Evolutionary conservation across 768 basidiomycete species (phyloP).

Genomic region (Pleurotus djamor): DNA sequence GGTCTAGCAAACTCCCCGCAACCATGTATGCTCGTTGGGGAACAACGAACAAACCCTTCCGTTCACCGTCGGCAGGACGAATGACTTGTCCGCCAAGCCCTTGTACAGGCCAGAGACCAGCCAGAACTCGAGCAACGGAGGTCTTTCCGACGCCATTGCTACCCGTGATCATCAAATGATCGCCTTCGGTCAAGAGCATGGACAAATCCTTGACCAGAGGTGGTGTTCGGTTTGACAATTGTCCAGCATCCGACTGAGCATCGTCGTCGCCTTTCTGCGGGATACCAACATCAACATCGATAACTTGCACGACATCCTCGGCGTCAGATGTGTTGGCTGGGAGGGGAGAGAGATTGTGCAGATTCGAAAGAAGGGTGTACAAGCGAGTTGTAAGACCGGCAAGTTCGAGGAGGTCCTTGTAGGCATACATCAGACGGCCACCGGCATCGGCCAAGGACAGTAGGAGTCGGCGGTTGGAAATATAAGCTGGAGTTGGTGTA

Average conservation of each 20-base stretch:
- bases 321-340: conserved; percentile 32
- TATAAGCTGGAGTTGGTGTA: conserved; percentile 53
- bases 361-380: conserved; percentile 82
- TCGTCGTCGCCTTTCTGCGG: conserved; percentile 28
- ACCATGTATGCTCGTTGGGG: conserved; percentile 96
- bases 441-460: conserved; percentile 97
- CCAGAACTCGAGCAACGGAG: conserved; percentile 83
- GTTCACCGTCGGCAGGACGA: conserved; percentile 33
- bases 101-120: conserved; percentile 81
- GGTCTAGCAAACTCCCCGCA: conserved; percentile 82
- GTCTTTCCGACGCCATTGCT: conserved; percentile 94
- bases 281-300: conserved; percentile 69
- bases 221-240: conserved; percentile 22
- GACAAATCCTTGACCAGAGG: conserved; percentile 73
- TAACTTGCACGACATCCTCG: conserved; percentile 54
- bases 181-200: conserved; percentile 61
- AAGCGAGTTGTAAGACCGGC: conserved; percentile 90
- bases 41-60: conserved; percentile 73
- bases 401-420: conserved; percentile 94
- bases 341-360: conserved; percentile 69
- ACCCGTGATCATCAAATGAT: conserved; percentile 93
- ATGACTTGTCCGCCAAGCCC: conserved; percentile 28
- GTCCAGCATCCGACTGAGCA: conserved; percentile 9
- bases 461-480: conserved; percentile 88
- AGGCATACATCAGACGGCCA: conserved; percentile 93